Evolutionary conservation across 345 rosid genomes (phyloP).

Genomic region (Sapria himalayana): DNA sequence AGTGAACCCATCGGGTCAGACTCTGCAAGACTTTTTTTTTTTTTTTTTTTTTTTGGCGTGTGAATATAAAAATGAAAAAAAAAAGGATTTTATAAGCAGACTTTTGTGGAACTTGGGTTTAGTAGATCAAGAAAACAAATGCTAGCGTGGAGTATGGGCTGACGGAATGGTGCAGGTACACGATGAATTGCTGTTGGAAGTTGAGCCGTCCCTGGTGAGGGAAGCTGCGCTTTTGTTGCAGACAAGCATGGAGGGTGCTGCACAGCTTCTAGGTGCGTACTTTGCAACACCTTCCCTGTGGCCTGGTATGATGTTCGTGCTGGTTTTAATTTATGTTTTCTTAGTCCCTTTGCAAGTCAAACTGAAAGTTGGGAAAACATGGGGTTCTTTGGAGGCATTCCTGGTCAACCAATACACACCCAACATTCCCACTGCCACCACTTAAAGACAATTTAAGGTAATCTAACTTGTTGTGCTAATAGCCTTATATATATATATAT

Average conservation of each 20-base stretch:
- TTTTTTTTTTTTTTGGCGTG: no score
- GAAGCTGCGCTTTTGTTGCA: constrained; percentile 54
- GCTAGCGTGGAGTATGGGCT: no score
- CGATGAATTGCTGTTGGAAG: constrained; percentile 84
- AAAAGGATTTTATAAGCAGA: no score
- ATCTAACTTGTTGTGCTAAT: constrained; percentile 9
- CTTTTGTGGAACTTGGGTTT: no score
- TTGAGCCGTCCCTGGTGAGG: constrained; percentile 42
- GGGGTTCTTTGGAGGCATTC: constrained; percentile 75
- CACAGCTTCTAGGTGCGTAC: constrained; percentile 41
- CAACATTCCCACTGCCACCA: no score
- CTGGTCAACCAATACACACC: constrained; percentile 18
- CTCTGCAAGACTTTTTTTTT: no score
- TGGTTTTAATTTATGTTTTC: constrained; percentile 6
- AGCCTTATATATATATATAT: constrained; percentile 1
- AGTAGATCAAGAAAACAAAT: no score
- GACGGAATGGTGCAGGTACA: constrained; percentile 79
- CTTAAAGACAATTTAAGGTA: no score
- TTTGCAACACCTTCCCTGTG: neutral
- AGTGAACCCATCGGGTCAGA: no score
- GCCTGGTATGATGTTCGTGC: constrained; percentile 1
- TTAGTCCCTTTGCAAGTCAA: constrained; percentile 78
- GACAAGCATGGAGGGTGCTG: constrained; percentile 69
- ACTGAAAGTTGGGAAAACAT: constrained; percentile 70
- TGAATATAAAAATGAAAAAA: no score